Conservation (phyloP, 768 basidiomycete species). For the Boletus rubescentipes region DNA sequence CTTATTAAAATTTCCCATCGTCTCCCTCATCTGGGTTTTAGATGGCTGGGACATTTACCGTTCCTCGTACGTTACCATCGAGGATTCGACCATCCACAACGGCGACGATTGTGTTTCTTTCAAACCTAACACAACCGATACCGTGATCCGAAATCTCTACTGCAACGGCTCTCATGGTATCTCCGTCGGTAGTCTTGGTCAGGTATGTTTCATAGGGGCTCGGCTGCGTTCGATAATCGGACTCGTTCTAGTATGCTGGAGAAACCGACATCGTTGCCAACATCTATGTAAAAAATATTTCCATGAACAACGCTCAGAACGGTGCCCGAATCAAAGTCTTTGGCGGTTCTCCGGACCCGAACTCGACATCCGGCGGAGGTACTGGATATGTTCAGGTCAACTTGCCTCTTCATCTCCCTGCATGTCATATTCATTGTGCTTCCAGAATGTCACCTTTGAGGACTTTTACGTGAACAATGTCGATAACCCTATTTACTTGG, state of each 20-base stretch:
- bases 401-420: background rate
- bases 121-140: conserved; percentile 37
- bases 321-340: conserved; percentile 55
- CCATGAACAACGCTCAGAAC: conserved; percentile 47
- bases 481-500: conserved; percentile 42
- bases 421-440: background rate
- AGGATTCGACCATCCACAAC: conserved; percentile 39
- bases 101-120: conserved; percentile 41
- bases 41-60: conserved; percentile 55
- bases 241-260: conserved; percentile 33
- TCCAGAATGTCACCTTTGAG: conserved; percentile 25
- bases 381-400: conserved; percentile 40
- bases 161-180: conserved; percentile 43
- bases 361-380: conserved; percentile 43
- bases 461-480: conserved; percentile 35
- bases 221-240: background rate
- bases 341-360: conserved; percentile 41
- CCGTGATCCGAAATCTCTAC: conserved; percentile 39
- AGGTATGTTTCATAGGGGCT: conserved; percentile 18
- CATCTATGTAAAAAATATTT: conserved; percentile 41
- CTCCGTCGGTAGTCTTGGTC: conserved; percentile 50
- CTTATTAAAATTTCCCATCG: background rate
- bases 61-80: conserved; percentile 34
- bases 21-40: background rate
- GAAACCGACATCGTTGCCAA: conserved; percentile 45